Percentiles rank a stretch among this genome's conserved stretches.
phyloP scores from a whole-genome alignment of 2,329 filamentous ascomycete genomes.

The Phyllachora maydis region DNA sequence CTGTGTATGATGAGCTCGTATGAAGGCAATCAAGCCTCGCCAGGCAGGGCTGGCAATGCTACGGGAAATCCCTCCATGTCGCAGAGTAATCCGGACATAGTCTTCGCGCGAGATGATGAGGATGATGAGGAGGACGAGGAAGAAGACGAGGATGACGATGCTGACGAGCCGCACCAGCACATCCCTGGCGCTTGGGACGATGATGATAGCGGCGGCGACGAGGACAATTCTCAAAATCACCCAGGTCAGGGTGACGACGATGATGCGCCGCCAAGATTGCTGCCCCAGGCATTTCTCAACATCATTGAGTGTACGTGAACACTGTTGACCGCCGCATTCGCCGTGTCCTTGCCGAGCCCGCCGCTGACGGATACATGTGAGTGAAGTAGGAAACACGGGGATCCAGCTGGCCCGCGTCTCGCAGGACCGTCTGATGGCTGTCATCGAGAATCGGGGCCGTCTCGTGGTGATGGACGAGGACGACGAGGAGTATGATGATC shows the following conservation, averaged over 20 bases:
- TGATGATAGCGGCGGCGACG: constrained; percentile 3
- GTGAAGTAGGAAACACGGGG: constrained; percentile 1
- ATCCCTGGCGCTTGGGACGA: constrained; percentile 5
- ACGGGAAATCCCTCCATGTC: no score
- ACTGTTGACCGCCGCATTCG: neutral
- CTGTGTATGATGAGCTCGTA: no score
- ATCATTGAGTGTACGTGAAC: neutral
- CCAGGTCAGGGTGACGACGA: constrained; percentile 7
- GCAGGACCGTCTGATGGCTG: constrained; percentile 6
- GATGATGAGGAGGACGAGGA: constrained; percentile 5
- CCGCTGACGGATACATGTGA: neutral
- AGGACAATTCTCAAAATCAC: constrained; percentile 8
- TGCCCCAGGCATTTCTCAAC: constrained; percentile 7
- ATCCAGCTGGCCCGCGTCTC: constrained; percentile 4
- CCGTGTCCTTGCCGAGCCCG: neutral
- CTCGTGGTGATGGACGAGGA: constrained; percentile 6
- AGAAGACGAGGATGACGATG: constrained; percentile 4
- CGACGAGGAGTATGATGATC: constrained; percentile 11
- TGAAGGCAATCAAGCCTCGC: no score
- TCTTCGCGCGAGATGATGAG: no score
- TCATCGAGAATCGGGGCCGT: constrained; percentile 7
- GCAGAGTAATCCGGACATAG: no score
- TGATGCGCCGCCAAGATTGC: constrained; percentile 3
- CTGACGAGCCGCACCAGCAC: no score
- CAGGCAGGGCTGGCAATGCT: no score